phyloP scores from a whole-genome alignment of 2,329 filamentous ascomycete species.

The Diaporthe sp. region DNA sequence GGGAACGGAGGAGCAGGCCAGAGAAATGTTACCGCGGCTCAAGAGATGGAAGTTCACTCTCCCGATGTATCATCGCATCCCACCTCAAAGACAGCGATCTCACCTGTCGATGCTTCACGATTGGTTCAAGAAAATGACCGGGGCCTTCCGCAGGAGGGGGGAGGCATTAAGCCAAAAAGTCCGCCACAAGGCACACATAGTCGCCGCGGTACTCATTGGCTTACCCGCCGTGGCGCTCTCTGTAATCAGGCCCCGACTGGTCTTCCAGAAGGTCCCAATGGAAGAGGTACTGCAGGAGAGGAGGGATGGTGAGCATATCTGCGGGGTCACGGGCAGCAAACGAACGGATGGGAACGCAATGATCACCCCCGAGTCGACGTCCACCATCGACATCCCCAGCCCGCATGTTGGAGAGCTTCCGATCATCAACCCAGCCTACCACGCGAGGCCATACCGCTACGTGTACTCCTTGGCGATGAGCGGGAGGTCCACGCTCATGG shows the following conservation, averaged over 20 bases:
- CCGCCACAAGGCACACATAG: not conserved
- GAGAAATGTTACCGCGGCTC: slow-evolving; percentile 51
- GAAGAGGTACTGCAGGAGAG: not conserved
- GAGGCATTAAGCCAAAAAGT: not conserved
- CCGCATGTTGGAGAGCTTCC: slow-evolving; percentile 73
- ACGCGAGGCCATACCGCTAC: slow-evolving; percentile 66
- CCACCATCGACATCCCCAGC: slow-evolving; percentile 54
- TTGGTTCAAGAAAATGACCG: not conserved
- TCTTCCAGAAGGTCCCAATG: not conserved
- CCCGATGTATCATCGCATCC: slow-evolving; percentile 30
- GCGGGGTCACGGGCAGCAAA: too few species aligned
- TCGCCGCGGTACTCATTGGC: not conserved
- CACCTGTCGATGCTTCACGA: not conserved
- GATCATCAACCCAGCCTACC: slow-evolving; percentile 69
- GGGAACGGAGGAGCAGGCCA: slow-evolving; percentile 51
- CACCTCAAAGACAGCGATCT: not conserved
- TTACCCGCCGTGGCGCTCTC: not conserved
- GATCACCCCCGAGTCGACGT: slow-evolving; percentile 12
- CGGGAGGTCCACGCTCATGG: slow-evolving; percentile 69
- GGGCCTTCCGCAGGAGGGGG: not conserved
- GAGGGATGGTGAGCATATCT: not conserved
- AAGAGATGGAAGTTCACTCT: slow-evolving; percentile 57
- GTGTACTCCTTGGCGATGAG: slow-evolving; percentile 68
- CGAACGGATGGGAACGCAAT: too few species aligned
- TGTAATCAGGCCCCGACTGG: not conserved